phyloP scores from a whole-genome alignment of 208 protist species.

The Entamoeba histolytica region DNA sequence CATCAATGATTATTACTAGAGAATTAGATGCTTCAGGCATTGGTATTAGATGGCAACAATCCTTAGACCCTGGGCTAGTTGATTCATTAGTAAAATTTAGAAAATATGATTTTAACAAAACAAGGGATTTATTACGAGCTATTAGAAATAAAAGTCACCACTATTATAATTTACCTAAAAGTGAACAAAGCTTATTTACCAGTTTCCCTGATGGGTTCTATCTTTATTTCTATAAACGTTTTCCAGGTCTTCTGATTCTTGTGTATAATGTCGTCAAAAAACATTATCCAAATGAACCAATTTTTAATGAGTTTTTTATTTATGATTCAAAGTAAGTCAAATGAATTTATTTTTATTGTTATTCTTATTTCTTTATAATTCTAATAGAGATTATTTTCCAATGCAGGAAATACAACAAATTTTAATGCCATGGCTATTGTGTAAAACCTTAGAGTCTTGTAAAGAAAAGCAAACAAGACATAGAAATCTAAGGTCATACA shows the following conservation, averaged over 20 bases:
- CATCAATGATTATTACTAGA: not conserved
- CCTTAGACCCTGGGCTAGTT: not conserved
- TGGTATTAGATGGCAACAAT: not conserved
- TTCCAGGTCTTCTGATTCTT: not conserved
- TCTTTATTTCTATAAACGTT: not conserved
- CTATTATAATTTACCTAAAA: not conserved
- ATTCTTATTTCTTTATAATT: too few species aligned
- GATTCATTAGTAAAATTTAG: not conserved
- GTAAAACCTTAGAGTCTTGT: too few species aligned
- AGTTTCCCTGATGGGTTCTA: not conserved
- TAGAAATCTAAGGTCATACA: too few species aligned
- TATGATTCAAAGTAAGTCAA: not conserved
- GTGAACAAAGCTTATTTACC: not conserved
- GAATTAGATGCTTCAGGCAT: not conserved
- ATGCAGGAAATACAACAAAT: too few species aligned
- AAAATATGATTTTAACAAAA: not conserved
- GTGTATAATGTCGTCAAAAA: not conserved
- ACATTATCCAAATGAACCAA: not conserved
- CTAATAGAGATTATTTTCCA: too few species aligned
- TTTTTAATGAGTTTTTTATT: not conserved
- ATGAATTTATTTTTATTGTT: too few species aligned
- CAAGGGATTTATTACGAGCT: not conserved
- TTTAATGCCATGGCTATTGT: too few species aligned
- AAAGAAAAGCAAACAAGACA: too few species aligned
- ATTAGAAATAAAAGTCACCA: not conserved